Percentiles rank a stretch among this genome's conserved stretches.
Evolutionary conservation across 106 monocot species (phyloP).

Genomic region (Ottelia alismoides): DNA sequence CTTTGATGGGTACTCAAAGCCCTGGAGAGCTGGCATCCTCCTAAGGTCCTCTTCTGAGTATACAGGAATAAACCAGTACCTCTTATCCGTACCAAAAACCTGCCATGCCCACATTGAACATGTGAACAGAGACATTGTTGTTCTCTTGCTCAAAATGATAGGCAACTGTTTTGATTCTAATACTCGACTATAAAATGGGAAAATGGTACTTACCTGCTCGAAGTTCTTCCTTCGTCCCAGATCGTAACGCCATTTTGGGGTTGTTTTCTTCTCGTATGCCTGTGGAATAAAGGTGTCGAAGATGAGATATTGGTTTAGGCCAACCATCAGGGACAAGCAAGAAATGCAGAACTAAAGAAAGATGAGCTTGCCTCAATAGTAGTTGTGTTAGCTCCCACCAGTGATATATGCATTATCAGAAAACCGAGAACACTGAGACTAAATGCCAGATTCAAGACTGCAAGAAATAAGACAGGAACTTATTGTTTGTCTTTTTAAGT

Average conservation of each 20-base stretch:
- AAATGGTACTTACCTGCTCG: conserved; percentile 82
- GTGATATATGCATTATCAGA: conserved; percentile 91
- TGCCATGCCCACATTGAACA: no score
- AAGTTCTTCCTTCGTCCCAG: conserved; percentile 86
- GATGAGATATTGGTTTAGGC: neutral
- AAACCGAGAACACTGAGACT: conserved; percentile 91
- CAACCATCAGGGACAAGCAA: neutral
- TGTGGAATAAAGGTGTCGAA: conserved; percentile 11
- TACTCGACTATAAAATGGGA: no score
- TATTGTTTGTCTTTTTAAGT: neutral
- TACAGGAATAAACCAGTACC: conserved; percentile 67
- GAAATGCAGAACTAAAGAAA: conserved; percentile 3
- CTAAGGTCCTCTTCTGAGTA: conserved; percentile 82
- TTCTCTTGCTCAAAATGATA: no score
- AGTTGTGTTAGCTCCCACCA: conserved; percentile 82
- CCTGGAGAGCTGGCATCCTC: conserved; percentile 22
- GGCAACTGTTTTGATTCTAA: no score
- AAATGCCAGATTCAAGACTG: conserved; percentile 95
- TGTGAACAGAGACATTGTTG: no score
- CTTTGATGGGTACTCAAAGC: conserved; percentile 64
- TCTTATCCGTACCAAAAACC: conserved; percentile 77
- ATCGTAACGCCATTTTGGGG: conserved; percentile 89
- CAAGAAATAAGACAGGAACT: neutral
- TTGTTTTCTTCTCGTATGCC: conserved; percentile 98
- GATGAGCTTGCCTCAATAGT: conserved; percentile 75